These are phyloP conservation scores for Yamadazyma sp. DNA, from an alignment of 805 yeast species.

Conservation along the genomic window DNA sequence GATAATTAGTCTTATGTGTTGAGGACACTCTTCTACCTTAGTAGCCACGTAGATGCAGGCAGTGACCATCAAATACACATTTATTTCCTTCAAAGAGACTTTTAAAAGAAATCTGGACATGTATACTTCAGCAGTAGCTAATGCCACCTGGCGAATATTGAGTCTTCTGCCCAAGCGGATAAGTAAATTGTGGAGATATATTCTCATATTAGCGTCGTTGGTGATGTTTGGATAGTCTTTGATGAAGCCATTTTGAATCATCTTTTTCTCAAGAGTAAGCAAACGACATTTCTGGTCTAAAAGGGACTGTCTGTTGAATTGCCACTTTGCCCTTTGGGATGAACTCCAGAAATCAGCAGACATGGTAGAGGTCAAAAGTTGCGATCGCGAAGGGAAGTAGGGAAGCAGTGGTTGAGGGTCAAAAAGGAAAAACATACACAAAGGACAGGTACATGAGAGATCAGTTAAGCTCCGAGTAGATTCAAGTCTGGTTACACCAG, in stretches of 20 bases:
- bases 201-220: slow-evolving; percentile 64
- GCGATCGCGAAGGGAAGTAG: no score
- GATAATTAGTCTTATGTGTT: slow-evolving; percentile 80
- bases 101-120: slow-evolving; percentile 72
- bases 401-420: no score
- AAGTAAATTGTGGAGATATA: slow-evolving; percentile 73
- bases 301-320: slow-evolving; percentile 64
- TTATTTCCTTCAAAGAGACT: slow-evolving; percentile 76
- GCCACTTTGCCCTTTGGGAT: slow-evolving; percentile 81
- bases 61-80: slow-evolving; percentile 76
- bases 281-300: slow-evolving; percentile 44
- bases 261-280: slow-evolving; percentile 39
- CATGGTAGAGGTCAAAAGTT: no score
- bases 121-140: slow-evolving; percentile 88
- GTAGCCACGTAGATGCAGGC: slow-evolving; percentile 88
- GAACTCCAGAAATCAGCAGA: slow-evolving; percentile 89
- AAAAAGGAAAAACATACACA: no score
- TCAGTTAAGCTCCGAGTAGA: no score
- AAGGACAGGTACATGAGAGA: no score
- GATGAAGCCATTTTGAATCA: slow-evolving; percentile 44
- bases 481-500: no score
- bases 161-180: slow-evolving; percentile 77
- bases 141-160: slow-evolving; percentile 74
- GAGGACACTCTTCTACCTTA: slow-evolving; percentile 94
- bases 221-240: slow-evolving; percentile 46